A percentile compares a stretch with the other conserved stretches of the same genome.
These are phyloP conservation scores for Ambrosia trifida DNA, from an alignment of 129 eudicot genomes.

Conservation along the genomic window DNA sequence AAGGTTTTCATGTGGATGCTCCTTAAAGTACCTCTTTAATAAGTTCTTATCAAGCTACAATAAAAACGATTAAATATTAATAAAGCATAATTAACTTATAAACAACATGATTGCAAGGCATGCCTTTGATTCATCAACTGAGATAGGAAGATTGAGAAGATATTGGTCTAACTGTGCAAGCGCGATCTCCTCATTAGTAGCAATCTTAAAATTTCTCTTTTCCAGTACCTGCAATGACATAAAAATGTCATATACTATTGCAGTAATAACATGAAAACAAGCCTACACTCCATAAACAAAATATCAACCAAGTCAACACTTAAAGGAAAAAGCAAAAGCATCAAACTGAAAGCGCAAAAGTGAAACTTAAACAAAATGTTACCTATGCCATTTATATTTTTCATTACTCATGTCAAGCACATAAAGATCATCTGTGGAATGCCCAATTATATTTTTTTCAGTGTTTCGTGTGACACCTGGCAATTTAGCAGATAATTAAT, in stretches of 20 bases:
- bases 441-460: too few species aligned
- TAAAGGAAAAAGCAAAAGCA: constrained; percentile 11
- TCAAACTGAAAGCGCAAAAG: background rate
- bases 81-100: background rate
- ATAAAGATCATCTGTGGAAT: constrained; percentile 91
- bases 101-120: background rate
- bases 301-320: constrained; percentile 18
- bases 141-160: constrained; percentile 92
- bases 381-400: constrained; percentile 97
- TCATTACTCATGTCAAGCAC: constrained; percentile 94
- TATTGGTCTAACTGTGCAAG: constrained; percentile 86
- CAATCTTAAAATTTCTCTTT: constrained; percentile 86
- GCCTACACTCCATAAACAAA: constrained; percentile 49
- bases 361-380: constrained; percentile 21
- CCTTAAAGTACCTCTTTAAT: constrained; percentile 62
- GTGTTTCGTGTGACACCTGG: too few species aligned
- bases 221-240: constrained; percentile 57
- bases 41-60: constrained; percentile 79
- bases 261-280: too few species aligned
- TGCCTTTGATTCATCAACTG: constrained; percentile 94
- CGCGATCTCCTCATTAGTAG: constrained; percentile 76
- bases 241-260: constrained; percentile 8
- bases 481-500: too few species aligned
- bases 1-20: constrained; percentile 74
- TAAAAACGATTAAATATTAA: background rate